Evolutionary conservation across 2,329 filamentous ascomycete species (phyloP).

Genomic region (Fusarium clavum): DNA sequence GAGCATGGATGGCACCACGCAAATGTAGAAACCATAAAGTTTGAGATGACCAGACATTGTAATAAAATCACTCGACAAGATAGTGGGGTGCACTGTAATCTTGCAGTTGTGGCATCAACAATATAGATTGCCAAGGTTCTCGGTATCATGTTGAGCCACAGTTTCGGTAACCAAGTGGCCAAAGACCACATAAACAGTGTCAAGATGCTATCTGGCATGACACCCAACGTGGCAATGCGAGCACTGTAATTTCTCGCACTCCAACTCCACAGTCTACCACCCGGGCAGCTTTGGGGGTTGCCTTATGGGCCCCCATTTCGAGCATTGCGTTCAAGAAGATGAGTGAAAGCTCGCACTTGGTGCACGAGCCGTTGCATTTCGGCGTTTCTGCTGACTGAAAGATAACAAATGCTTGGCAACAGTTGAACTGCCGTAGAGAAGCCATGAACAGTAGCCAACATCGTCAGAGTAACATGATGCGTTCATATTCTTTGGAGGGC

Average conservation of each 20-base stretch:
- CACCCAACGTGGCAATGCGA: neutral
- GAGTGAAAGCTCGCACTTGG: conserved; percentile 14
- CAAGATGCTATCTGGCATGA: conserved; percentile 8
- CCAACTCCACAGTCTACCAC: conserved; percentile 25
- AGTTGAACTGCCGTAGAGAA: neutral
- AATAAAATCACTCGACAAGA: neutral
- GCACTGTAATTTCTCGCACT: conserved; percentile 17
- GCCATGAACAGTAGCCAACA: neutral
- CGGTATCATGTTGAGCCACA: conserved; percentile 16
- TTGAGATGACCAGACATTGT: neutral
- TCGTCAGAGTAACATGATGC: neutral
- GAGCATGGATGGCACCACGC: conserved; percentile 8
- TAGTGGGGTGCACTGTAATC: conserved; percentile 14
- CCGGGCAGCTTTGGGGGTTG: neutral
- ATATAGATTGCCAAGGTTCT: conserved; percentile 18
- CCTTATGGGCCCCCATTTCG: conserved; percentile 4
- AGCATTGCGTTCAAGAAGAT: neutral
- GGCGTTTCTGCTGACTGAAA: conserved; percentile 8
- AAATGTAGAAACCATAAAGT: conserved; percentile 2
- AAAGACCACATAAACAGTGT: neutral
- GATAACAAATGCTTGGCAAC: conserved; percentile 17
- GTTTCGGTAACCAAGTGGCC: conserved; percentile 12
- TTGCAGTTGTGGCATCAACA: conserved; percentile 8
- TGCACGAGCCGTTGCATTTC: conserved; percentile 2
- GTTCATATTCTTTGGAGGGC: neutral